Percentiles rank a stretch among this genome's conserved stretches.
Conservation (phyloP, 225 moss, liverwort and hornwort genomes). For the Climacium dendroides region DNA sequence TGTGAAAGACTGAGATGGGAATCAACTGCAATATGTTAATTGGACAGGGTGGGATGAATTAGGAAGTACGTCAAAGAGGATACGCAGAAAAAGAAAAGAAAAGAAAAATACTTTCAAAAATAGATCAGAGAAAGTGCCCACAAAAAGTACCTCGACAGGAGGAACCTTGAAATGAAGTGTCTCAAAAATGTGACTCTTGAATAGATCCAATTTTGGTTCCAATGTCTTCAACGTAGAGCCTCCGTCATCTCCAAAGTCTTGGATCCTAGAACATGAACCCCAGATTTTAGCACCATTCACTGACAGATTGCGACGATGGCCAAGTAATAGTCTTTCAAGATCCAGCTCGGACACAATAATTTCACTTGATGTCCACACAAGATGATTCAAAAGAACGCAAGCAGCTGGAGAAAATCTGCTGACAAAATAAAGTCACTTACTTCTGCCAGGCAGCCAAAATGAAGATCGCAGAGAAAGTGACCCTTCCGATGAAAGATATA, state of each 20-base stretch:
- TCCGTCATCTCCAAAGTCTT: constrained; percentile 88
- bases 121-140: background rate
- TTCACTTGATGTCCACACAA: background rate
- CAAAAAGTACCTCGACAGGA: constrained; percentile 38
- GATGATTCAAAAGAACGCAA: background rate
- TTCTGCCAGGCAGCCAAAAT: constrained; percentile 52
- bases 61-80: background rate
- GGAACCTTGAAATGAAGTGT: constrained; percentile 67
- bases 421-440: constrained; percentile 1
- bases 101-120: background rate
- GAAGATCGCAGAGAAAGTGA: constrained; percentile 45
- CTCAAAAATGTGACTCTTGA: constrained; percentile 56
- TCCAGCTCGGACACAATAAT: background rate
- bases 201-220: constrained; percentile 61
- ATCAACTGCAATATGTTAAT: background rate
- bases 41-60: background rate
- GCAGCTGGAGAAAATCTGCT: background rate
- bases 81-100: background rate
- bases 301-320: background rate
- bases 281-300: background rate
- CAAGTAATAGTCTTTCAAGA: background rate
- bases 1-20: background rate
- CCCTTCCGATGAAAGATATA: constrained; percentile 45
- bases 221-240: constrained; percentile 60
- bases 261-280: constrained; percentile 32